Base-by-base conservation (phyloP, 345 rosid species). In the Microthlaspi erraticum region DNA sequence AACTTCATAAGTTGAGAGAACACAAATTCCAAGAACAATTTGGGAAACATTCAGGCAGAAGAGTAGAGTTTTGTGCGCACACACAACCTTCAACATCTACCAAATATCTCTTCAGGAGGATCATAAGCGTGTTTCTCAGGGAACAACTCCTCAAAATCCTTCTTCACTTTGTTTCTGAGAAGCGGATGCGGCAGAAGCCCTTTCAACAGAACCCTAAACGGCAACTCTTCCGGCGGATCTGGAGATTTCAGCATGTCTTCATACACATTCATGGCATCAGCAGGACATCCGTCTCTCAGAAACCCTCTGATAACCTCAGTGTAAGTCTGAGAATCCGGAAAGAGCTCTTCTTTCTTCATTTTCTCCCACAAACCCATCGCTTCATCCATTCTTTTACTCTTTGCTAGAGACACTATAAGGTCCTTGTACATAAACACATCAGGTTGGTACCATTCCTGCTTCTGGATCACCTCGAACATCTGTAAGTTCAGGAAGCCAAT, bases 231-330 rank as follows among this genome's bases (percentile, higher is more conserved):
- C 0, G 97, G 96, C 2, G 98, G 98, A 60, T 93, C 97, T 0
- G 96, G 97, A 45, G 97, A 85, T 74, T 85, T 78, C 79, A 89
- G 75, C 97, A 93, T 93, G 85, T 91, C 96, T 73, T 93, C 97
- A 4, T 89, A 93, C 50, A 93, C 78, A 72, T 93, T 93, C 96
- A 91, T 87, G 17, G 98, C 96, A 82, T 89, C 97, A 0, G 91
- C 90, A 0, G 95, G 97, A 46, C 91, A 93, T 6, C 96, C 97
- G 1, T 88, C 86, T 73, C 81, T 86, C 69, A 93, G 69, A 76
- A 86, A 89, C 1, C 98, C 97, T 68, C 96, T 77, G 43, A 93
- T 91, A 26, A 86, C 83, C 81, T 93, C 98, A 2, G 96, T 83
- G 72, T 91, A 89, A 10, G 94, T 84, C 72, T 91, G 96, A 64